Base-by-base conservation (phyloP, 2,329 filamentous ascomycete genomes). In the Orbilia blumenaviensis region DNA sequence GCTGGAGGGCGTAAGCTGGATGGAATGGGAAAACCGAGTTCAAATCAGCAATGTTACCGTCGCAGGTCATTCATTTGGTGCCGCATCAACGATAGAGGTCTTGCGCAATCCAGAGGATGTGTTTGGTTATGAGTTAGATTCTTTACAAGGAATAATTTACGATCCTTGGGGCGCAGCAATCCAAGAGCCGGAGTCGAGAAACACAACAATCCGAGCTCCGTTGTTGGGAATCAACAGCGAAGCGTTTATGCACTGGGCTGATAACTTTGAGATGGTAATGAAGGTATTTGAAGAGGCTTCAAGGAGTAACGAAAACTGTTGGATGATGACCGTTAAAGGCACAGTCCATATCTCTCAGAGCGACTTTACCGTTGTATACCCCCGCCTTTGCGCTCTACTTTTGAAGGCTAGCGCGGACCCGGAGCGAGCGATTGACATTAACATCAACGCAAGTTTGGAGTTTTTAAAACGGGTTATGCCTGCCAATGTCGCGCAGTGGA, bases 231-330 rank as follows among this genome's bases (percentile, higher is more conserved):
- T 91, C 80, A 90, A 89, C 56, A 88, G 86, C 4, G 89, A 91
- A 81, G 89, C 88, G 0, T 91, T 91, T 82, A 90, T 90, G 84
- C 89, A 91, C 82, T 91, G 89, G 89, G 85, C 87, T 21, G 84
- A 85, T 1, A 91, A 91, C 76, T 90, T 89, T 79, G 83, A 87
- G 42, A 84, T 86, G 36, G 85, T 90, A 8, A 84, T 86, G 77
- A 83, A 84, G 0, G 83, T 91, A 14, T 87, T 88, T 80, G 82
- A 85, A 23, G 88, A 91, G 81, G 86, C 84, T 2, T 84, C 83
- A 41, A 83, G 84, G 8, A 83, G 85, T 7, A 84, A 84, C 9
- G 82, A 82, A 1, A 82, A 84, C 1, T 84, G 83, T 50, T 88
- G 86, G 86, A 85, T 87, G 81, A 81, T 86, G 80, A 85, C 86